Evolutionary conservation across 208 protist species (phyloP).

Genomic region (Trypanosoma lewisi): DNA sequence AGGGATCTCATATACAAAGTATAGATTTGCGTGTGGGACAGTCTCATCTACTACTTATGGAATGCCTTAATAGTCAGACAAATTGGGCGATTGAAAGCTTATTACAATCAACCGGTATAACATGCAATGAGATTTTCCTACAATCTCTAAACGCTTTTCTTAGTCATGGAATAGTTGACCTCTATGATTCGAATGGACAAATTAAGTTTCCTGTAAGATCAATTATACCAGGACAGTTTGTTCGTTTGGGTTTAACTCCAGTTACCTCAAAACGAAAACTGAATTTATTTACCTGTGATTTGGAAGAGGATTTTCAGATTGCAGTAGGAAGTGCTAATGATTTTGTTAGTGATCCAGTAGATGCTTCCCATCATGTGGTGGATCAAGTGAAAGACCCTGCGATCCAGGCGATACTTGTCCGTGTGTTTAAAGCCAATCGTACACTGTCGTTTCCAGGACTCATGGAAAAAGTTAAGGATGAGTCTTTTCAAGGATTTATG

Average conservation of each 20-base stretch:
- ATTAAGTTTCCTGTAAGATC: constrained; percentile 1
- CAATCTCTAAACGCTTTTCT: constrained; percentile 19
- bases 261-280: constrained; percentile 17
- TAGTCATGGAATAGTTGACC: constrained; percentile 17
- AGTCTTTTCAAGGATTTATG: constrained; percentile 8
- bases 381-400: constrained; percentile 23
- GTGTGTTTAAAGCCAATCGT: constrained; percentile 21
- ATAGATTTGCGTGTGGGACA: constrained; percentile 21
- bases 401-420: constrained; percentile 23
- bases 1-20: constrained; percentile 5
- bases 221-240: constrained; percentile 1
- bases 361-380: constrained; percentile 12
- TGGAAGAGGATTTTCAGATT: constrained; percentile 8
- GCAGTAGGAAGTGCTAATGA: neutral
- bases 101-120: constrained; percentile 26
- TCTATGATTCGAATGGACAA: constrained; percentile 2
- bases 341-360: constrained; percentile 16
- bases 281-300: constrained; percentile 14
- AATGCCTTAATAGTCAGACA: constrained; percentile 42
- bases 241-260: constrained; percentile 11
- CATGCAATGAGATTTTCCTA: constrained; percentile 7
- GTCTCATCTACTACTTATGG: constrained; percentile 19
- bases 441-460: constrained; percentile 21
- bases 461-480: constrained; percentile 23
- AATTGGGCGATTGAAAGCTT: constrained; percentile 36